Evolutionary conservation across 805 yeast genomes (phyloP), one percentile per base, ranked within the genome.

Genomic region (Pichia nakasei): DNA sequence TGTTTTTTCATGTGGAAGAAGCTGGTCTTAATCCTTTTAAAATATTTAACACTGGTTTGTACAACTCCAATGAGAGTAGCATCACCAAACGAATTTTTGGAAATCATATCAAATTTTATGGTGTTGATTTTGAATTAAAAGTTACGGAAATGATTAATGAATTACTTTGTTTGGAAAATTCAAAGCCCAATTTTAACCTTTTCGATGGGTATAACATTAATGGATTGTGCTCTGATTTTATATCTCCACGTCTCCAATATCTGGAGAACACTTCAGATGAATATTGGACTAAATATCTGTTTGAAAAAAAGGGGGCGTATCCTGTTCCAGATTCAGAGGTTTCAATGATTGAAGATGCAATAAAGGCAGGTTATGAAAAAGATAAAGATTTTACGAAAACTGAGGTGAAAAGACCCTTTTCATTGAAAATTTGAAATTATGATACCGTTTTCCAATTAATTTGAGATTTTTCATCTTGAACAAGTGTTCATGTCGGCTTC

Each of bases 11-110:
- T 49, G 72, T 76, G 26, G 75, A 75, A 55, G 71, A 63, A 53
- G 78, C 79, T 13, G 73, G 74, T 57, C 65, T 75, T 51, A 69
- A 74, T 52, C 79, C 79, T 1, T 72, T 75, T 69, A 57, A 51
- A 24, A 58, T 58, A 24, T 46, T 53, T 18, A 50, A 55, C 7
- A 51, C 51, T 38, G 52, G 51, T 35, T 56, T 46, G 42, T 54
- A 60, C 12, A 54, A 39, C 46, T 59, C 52, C 42, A 44, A 47
- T 42, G 59, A 59, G 12, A 54, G 57, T 11, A 24, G 2, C 9
- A 54, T 58, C 27, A 50, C 53, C 29, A 52, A 57, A 31, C 52
- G 65, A 47, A 56, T 60, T 37, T 46, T 60, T 33, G 66, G 66
- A 26, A 58, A 58, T 39, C 63, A 61, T 33, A 57, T 59, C 48